phyloP scores from a whole-genome alignment of 2,329 filamentous ascomycete species.

The Fusarium sp. region DNA sequence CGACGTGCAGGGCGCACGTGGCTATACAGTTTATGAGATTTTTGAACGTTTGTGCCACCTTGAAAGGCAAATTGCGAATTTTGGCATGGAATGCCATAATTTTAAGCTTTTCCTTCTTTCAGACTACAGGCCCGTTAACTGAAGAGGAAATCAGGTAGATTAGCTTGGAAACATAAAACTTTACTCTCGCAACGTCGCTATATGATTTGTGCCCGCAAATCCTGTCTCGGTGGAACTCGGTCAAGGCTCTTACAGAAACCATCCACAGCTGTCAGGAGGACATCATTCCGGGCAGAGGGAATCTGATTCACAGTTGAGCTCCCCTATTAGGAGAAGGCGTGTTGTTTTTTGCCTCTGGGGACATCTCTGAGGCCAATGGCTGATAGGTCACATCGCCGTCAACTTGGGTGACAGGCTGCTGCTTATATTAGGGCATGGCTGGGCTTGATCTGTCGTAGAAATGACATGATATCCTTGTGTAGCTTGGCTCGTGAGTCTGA shows the following conservation, averaged over 20 bases:
- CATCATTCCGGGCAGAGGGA: neutral
- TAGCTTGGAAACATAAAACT: no score
- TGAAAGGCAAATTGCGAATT: neutral
- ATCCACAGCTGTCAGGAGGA: no score
- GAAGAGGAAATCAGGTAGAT: no score
- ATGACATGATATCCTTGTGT: neutral
- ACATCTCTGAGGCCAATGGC: neutral
- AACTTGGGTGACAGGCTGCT: neutral
- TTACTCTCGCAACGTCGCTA: no score
- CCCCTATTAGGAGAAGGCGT: neutral
- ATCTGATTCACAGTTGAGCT: neutral
- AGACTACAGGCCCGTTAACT: no score
- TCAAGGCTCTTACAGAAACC: no score
- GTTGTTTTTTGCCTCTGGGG: neutral
- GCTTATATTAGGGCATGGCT: neutral
- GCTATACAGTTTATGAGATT: neutral
- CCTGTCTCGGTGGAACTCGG: no score
- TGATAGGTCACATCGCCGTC: neutral
- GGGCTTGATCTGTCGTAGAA: neutral
- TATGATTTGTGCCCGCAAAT: no score
- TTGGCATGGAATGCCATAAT: no score
- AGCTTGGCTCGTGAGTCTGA: constrained; percentile 6
- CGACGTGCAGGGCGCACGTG: no score
- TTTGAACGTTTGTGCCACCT: neutral
- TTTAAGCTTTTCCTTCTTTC: no score